A percentile compares a stretch with the other conserved stretches of the same genome.
These are phyloP conservation scores for Aureobasidium sp. DNA, from an alignment of 2,329 filamentous ascomycete genomes.

Conservation along the genomic window DNA sequence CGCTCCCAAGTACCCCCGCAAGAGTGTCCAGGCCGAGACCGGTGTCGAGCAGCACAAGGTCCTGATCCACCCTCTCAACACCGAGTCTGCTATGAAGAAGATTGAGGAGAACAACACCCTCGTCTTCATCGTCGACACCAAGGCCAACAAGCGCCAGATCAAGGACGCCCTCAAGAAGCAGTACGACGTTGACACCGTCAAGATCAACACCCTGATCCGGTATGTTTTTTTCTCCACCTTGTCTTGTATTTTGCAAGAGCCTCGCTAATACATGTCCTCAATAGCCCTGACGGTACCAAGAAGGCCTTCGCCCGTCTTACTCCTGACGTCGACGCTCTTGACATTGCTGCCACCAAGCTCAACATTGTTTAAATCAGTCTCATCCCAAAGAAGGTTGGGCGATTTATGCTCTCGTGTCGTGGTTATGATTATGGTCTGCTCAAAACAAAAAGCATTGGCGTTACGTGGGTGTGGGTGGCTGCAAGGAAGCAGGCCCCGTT, in stretches of 20 bases:
- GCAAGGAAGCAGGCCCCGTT: constrained; percentile 14
- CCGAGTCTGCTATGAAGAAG: constrained; percentile 99
- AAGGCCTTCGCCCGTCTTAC: constrained; percentile 97
- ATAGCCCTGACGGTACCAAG: constrained; percentile 89
- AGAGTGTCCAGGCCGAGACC: constrained; percentile 80
- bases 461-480: constrained; percentile 12
- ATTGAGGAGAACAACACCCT: constrained; percentile 99
- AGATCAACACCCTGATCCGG: constrained; percentile 99
- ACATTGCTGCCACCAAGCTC: constrained; percentile 99
- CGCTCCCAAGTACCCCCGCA: constrained; percentile 91
- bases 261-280: constrained; percentile 13
- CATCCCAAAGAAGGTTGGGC: neutral
- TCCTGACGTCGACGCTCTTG: constrained; percentile 92
- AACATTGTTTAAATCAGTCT: constrained; percentile 70
- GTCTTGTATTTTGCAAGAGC: neutral
- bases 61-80: constrained; percentile 97
- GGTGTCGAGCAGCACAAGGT: constrained; percentile 97
- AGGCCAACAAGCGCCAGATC: constrained; percentile 99
- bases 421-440: constrained; percentile 12
- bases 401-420: neutral
- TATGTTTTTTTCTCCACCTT: constrained; percentile 32
- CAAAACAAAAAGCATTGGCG: constrained; percentile 14
- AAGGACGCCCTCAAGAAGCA: constrained; percentile 97
- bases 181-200: constrained; percentile 95
- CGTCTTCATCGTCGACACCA: constrained; percentile 41